Base-by-base conservation (phyloP, 2,329 filamentous ascomycete species). In the Coniosporium tulheliwenetii region DNA sequence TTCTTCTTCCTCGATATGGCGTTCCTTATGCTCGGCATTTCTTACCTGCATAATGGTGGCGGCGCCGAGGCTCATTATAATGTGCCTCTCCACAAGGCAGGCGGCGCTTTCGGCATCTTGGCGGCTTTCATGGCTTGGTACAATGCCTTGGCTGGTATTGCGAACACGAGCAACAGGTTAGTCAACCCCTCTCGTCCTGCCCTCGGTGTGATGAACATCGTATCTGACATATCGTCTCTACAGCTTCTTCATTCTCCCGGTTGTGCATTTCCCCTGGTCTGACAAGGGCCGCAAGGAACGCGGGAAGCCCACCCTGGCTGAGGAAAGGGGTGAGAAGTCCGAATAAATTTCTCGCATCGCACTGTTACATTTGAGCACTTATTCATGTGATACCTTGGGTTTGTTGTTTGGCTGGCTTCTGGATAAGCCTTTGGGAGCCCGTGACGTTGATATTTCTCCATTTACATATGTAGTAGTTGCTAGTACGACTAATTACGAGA, bases 181-280 rank as follows among this genome's bases (percentile, higher is more conserved):
- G 49, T 44, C 30, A 26, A 14, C 16, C 13, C n/a, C 16, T 15
- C 10, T 2, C 10, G 14, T 35, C 10, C 19, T 26, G 16, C 8
- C 37, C 9, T 29, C 10, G 10, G 36, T 41, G 40, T 19, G 19
- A 10, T 19, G 19, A 10, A 29, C 32, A 31, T 34, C 9, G 37
- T 26, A 10, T 16, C 36, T 31, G n/a, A 40, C n/a, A 39, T 16
- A 7, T 10, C 16, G 14, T 7, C 35, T 29, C 14, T 41, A 45
- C 53, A 91, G 85, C 69, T 94, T 94, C 77, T 91, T 94, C 70
- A 71, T 91, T 60, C 77, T 93, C 46, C 89, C 87, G 39, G 86
- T 95, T 47, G 79, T 82, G 52, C 86, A 94, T 70, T 93, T 95
- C 71, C 89, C 87, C 41, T 95, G 89, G 89, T 89, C 83, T 32